Conservation (phyloP, 805 yeast species). For the Yarrowia osloensis region DNA sequence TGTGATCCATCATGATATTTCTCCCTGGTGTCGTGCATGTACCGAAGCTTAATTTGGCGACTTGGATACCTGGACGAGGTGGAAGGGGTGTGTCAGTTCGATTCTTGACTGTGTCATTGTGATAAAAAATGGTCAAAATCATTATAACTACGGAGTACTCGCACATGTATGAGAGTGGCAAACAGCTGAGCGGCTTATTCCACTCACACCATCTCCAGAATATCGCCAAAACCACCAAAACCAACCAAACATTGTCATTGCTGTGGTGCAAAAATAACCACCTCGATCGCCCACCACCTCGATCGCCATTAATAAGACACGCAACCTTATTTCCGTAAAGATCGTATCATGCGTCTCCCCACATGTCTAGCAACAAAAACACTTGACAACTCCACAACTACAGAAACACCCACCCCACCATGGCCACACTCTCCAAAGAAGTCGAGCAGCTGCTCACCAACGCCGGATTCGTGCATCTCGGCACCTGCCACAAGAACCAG, state of each 20-base stretch:
- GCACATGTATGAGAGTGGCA: no score
- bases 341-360: slow-evolving; percentile 25
- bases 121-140: no score
- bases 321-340: background rate
- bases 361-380: background rate
- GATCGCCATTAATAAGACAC: background rate
- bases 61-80: no score
- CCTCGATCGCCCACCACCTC: background rate
- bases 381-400: background rate
- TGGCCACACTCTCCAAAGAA: slow-evolving; percentile 15
- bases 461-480: slow-evolving; percentile 63
- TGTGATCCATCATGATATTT: background rate
- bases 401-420: background rate
- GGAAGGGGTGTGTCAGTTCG: no score
- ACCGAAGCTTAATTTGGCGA: background rate
- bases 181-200: no score
- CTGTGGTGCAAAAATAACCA: no score
- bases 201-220: no score
- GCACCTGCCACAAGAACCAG: slow-evolving; percentile 68
- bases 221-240: no score
- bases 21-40: slow-evolving; percentile 7
- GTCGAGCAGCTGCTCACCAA: slow-evolving; percentile 7
- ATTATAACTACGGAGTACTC: no score
- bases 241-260: no score
- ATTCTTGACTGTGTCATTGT: no score